phyloP scores from a whole-genome alignment of 2,329 filamentous ascomycete species.

The Gaeumannomyces sp. region DNA sequence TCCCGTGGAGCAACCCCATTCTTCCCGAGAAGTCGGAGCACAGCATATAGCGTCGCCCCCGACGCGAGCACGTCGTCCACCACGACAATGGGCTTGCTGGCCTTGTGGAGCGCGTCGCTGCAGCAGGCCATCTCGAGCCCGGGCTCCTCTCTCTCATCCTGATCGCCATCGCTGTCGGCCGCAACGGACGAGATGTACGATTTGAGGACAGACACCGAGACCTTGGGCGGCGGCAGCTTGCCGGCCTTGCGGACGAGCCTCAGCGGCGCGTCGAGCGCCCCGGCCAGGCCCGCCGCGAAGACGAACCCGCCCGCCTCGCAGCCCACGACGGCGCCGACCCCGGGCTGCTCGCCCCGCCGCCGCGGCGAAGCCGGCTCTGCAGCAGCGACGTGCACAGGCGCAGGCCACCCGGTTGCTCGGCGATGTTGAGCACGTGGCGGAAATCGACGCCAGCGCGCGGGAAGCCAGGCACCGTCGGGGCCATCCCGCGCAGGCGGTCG shows the following conservation, averaged over 20 bases:
- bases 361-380: conserved; percentile 27
- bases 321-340: conserved; percentile 37
- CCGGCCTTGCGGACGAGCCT: conserved; percentile 46
- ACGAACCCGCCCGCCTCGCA: conserved; percentile 54
- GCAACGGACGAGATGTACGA: conserved; percentile 36
- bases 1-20: conserved; percentile 29
- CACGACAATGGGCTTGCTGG: conserved; percentile 36
- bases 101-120: conserved; percentile 19
- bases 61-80: conserved; percentile 55
- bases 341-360: conserved; percentile 27
- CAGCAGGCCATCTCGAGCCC: conserved; percentile 29
- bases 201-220: conserved; percentile 38
- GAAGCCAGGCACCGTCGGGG: conserved; percentile 41
- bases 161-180: conserved; percentile 42
- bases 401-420: conserved; percentile 44
- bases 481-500: conserved; percentile 41
- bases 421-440: conserved; percentile 51
- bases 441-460: conserved; percentile 46
- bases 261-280: conserved; percentile 33
- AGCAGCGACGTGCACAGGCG: conserved; percentile 45
- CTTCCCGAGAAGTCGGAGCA: conserved; percentile 40
- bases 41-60: conserved; percentile 46
- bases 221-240: conserved; percentile 51
- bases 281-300: conserved; percentile 46
- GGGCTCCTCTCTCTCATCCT: no score